A percentile compares a stretch with the other conserved stretches of the same genome.
These are phyloP conservation scores for Aspergillus sclerotialis DNA, from an alignment of 2,329 filamentous ascomycete genomes.

Conservation along the genomic window DNA sequence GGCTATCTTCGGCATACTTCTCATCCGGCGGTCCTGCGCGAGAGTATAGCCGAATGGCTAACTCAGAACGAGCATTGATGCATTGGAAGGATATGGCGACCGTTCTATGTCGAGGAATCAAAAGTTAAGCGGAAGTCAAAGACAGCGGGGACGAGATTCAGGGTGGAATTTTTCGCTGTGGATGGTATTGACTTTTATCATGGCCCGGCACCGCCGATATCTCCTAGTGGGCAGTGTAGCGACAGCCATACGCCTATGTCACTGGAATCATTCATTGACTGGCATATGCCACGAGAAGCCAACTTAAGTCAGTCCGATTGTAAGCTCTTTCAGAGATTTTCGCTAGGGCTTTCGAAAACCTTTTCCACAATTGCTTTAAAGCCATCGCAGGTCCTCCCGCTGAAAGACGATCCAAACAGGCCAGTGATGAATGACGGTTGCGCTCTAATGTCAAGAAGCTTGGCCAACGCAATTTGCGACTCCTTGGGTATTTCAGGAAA, in stretches of 20 bases:
- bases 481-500: constrained; percentile 31
- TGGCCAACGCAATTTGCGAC: constrained; percentile 43
- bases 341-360: constrained; percentile 39
- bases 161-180: constrained; percentile 39
- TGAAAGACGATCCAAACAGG: constrained; percentile 19
- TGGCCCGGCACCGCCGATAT: constrained; percentile 8
- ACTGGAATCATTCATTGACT: constrained; percentile 35
- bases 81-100: constrained; percentile 37
- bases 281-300: constrained; percentile 34
- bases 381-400: constrained; percentile 29
- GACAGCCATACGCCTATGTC: constrained; percentile 29
- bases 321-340: constrained; percentile 40
- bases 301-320: constrained; percentile 35
- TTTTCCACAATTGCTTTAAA: constrained; percentile 30
- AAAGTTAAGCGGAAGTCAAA: constrained; percentile 25
- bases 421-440: constrained; percentile 48
- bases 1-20: constrained; percentile 14
- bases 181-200: constrained; percentile 34
- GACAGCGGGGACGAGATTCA: constrained; percentile 17
- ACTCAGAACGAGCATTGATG: constrained; percentile 31
- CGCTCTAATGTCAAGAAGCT: constrained; percentile 45
- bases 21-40: constrained; percentile 20
- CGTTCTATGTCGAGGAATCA: constrained; percentile 38
- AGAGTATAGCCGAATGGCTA: constrained; percentile 35
- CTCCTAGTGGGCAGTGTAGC: constrained; percentile 17